These are phyloP conservation scores for Tuber microsphaerosporum DNA, from an alignment of 495 filamentous ascomycete genomes.

Conservation along the genomic window DNA sequence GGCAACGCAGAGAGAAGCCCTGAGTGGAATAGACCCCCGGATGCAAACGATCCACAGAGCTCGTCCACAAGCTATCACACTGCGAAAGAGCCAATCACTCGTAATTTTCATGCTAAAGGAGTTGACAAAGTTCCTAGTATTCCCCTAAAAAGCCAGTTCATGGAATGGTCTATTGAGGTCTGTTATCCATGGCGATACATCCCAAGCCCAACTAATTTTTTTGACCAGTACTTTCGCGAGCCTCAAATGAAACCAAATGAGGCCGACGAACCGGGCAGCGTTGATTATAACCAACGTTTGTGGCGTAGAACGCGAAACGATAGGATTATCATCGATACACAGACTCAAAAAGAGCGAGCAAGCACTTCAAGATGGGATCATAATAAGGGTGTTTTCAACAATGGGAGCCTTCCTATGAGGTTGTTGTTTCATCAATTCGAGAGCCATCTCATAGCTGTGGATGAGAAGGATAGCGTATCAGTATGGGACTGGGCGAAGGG, in stretches of 20 bases:
- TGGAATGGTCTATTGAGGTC: constrained; percentile 90
- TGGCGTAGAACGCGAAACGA: constrained; percentile 94
- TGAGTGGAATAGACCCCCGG: constrained; percentile 68
- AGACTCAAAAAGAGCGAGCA: constrained; percentile 82
- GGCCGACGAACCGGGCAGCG: constrained; percentile 88
- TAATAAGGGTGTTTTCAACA: constrained; percentile 69
- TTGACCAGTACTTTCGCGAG: constrained; percentile 77
- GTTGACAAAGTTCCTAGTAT: constrained; percentile 53
- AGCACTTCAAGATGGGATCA: constrained; percentile 77
- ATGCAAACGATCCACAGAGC: constrained; percentile 64
- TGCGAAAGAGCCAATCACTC: constrained; percentile 66
- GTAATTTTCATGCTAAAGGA: constrained; percentile 59
- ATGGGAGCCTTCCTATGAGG: constrained; percentile 75
- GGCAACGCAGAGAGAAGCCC: constrained; percentile 46
- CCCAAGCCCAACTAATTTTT: constrained; percentile 13
- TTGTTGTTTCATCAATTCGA: constrained; percentile 98
- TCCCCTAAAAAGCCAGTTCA: constrained; percentile 72
- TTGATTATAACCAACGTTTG: constrained; percentile 91
- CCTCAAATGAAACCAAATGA: constrained; percentile 97
- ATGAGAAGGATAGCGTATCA: constrained; percentile 79
- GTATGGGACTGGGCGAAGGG: constrained; percentile 89
- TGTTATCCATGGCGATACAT: constrained; percentile 15
- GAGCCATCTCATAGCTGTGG: constrained; percentile 86
- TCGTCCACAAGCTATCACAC: constrained; percentile 66
- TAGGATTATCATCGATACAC: constrained; percentile 78